phyloP scores from a whole-genome alignment of 805 yeast genomes.

The Candida ipomoeae region DNA sequence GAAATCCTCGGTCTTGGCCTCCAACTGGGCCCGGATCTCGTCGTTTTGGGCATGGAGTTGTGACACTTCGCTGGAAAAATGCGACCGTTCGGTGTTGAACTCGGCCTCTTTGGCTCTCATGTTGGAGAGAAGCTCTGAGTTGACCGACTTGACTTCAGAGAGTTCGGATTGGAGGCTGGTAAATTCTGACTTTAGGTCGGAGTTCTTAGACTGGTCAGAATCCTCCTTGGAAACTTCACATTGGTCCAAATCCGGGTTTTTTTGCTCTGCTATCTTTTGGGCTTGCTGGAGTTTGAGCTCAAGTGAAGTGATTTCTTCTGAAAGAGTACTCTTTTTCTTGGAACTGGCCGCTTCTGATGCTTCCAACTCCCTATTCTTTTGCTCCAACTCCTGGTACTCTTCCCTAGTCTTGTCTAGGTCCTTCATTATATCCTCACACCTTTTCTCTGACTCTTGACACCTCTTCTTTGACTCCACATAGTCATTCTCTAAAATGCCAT shows the following conservation, averaged over 20 bases:
- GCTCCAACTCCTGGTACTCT: not conserved
- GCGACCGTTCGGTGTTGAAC: conserved; percentile 48
- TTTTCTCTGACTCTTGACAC: not conserved
- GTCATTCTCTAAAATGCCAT: not conserved
- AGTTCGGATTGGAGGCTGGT: conserved; percentile 14
- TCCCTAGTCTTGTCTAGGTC: not conserved
- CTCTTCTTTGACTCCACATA: not conserved
- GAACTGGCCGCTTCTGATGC: not conserved
- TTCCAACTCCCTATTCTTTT: not conserved
- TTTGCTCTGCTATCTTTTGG: too few relatives aligned
- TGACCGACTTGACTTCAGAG: conserved; percentile 35
- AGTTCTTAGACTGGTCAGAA: not conserved
- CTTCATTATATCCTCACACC: not conserved
- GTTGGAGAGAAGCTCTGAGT: conserved; percentile 62
- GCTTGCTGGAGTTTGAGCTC: not conserved
- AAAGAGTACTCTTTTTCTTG: not conserved
- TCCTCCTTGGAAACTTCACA: too few relatives aligned
- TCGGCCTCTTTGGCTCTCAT: conserved; percentile 64
- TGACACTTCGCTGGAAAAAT: conserved; percentile 51
- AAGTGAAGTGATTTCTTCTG: not conserved
- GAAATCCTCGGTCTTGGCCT: conserved; percentile 41
- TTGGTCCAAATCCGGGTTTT: too few relatives aligned
- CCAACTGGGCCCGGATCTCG: conserved; percentile 39
- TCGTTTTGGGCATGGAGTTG: conserved; percentile 48
- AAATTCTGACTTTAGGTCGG: not conserved